Base-by-base conservation (phyloP, 73 alveolate species). In the Blepharisma japonicum region DNA sequence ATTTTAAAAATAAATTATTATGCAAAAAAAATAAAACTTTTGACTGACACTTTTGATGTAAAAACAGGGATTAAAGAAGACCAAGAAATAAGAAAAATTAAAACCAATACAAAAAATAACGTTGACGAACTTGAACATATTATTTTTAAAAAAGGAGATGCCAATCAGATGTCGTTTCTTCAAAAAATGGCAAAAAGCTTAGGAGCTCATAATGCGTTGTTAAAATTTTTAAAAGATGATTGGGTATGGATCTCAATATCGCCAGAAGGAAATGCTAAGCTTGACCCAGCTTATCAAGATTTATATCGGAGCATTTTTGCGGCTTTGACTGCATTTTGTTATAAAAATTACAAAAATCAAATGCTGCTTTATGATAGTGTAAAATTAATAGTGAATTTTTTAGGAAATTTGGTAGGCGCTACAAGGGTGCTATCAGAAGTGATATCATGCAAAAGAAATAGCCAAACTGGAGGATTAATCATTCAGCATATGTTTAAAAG, bases 221-320 rank as follows among this genome's bases (percentile, higher is more conserved):
- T 61, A 14, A 61, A 25, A 39, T 25, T 61, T 61, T 61, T 61
- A 14, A 61, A 14, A 18, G 74, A 61, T 20, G 74, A 61, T 20
- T 61, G 74, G 74, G 47, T 39, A n/a, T 61, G 74, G 74, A 25
- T 61, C 14, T 14, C 18, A 61, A 14, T 14, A 18, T 1, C 42
- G 0, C 42, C 39, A n/a, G 47, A 25, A 14, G 23, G 23, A 61
- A 61, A 61, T 14, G 2, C 46, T 2, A 25, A 18, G 11, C 74
- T 61, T 61, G 50, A 25, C 18, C 47, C 14, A 8, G 11, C 14
- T 20, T 14, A 8, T 48, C 46, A 9, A 14, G 49, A 11, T 25
- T 25, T 61, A 2, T 61, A 61, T 25, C 1, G 38, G 2, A 14
- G 14, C 23, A 25, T 25, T 9, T 8, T 61, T 11, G 23, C 6